Conservation (phyloP, 352 stramenopile species). For the Phytophthora sojae region DNA sequence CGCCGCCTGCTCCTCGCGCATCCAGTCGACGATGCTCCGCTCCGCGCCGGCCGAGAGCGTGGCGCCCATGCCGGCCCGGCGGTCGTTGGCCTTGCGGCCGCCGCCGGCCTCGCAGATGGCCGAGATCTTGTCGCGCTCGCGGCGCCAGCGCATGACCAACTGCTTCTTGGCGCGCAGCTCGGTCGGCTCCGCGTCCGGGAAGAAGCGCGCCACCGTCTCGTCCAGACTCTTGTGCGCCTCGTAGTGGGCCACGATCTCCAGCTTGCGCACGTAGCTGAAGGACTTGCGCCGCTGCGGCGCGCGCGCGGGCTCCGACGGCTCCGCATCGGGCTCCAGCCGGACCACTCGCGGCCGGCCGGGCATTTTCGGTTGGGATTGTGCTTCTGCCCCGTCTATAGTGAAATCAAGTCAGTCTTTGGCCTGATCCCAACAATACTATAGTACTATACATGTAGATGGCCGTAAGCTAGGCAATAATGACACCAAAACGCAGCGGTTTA, state of each 20-base stretch:
- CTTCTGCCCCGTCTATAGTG: too few species aligned
- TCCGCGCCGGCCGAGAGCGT: slow-evolving; percentile 31
- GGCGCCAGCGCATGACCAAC: slow-evolving; percentile 29
- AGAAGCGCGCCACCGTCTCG: slow-evolving; percentile 29
- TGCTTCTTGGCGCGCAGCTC: slow-evolving; percentile 33
- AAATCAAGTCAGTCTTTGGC: too few species aligned
- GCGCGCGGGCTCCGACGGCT: not conserved
- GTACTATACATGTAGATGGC: too few species aligned
- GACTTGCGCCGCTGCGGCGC: slow-evolving; percentile 12
- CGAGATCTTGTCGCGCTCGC: slow-evolving; percentile 30
- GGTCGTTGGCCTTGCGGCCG: slow-evolving; percentile 33
- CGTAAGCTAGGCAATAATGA: too few species aligned
- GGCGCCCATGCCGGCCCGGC: slow-evolving; percentile 29
- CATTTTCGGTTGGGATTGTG: too few species aligned
- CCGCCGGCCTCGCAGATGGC: slow-evolving; percentile 30
- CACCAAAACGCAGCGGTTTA: too few species aligned
- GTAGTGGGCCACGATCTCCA: slow-evolving; percentile 28
- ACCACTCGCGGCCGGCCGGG: slow-evolving; percentile 23
- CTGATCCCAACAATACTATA: too few species aligned
- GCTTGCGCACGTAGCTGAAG: slow-evolving; percentile 33
- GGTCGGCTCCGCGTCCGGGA: slow-evolving; percentile 10
- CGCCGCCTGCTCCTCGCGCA: slow-evolving; percentile 21
- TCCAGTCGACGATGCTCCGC: slow-evolving; percentile 24
- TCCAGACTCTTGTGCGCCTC: slow-evolving; percentile 23
- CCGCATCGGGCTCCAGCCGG: slow-evolving; percentile 1